Percentiles rank a stretch among this genome's conserved stretches.
Conservation (phyloP, 2,329 filamentous ascomycete genomes). For the Trichocomaceae sp. region DNA sequence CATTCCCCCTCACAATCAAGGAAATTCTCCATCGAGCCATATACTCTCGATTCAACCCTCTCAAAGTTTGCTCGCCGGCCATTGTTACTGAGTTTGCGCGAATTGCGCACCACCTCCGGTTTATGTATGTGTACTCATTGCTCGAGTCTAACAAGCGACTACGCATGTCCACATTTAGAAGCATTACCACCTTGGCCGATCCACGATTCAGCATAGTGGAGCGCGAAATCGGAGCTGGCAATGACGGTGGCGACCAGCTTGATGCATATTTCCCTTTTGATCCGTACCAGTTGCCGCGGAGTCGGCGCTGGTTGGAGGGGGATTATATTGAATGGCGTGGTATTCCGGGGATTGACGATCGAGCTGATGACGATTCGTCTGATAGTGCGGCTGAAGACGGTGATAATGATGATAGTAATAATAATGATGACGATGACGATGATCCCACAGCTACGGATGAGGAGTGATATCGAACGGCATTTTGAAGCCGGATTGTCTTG, state of each 20-base stretch:
- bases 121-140: conserved; percentile 83
- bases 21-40: conserved; percentile 70
- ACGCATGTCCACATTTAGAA: conserved; percentile 63
- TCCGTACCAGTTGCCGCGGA: conserved; percentile 83
- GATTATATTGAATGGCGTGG: conserved; percentile 78
- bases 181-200: conserved; percentile 30
- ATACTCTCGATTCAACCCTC: conserved; percentile 82
- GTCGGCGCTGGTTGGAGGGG: conserved; percentile 77
- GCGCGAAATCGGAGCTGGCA: conserved; percentile 52
- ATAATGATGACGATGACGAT: conserved; percentile 36
- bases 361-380: conserved; percentile 41
- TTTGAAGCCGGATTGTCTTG: too few relatives aligned
- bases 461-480: conserved; percentile 3
- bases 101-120: conserved; percentile 74
- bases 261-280: conserved; percentile 97
- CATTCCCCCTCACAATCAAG: conserved; percentile 69
- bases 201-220: conserved; percentile 39
- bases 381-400: conserved; percentile 28
- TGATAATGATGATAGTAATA: conserved; percentile 34
- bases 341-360: conserved; percentile 61
- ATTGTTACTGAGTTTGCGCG: conserved; percentile 91
- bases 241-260: conserved; percentile 75
- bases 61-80: conserved; percentile 85
- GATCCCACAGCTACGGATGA: conserved; percentile 19
- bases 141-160: conserved; percentile 90